These are phyloP conservation scores for Neurospora tetrasperma DNA, from an alignment of 495 filamentous ascomycete species.

Conservation along the genomic window DNA sequence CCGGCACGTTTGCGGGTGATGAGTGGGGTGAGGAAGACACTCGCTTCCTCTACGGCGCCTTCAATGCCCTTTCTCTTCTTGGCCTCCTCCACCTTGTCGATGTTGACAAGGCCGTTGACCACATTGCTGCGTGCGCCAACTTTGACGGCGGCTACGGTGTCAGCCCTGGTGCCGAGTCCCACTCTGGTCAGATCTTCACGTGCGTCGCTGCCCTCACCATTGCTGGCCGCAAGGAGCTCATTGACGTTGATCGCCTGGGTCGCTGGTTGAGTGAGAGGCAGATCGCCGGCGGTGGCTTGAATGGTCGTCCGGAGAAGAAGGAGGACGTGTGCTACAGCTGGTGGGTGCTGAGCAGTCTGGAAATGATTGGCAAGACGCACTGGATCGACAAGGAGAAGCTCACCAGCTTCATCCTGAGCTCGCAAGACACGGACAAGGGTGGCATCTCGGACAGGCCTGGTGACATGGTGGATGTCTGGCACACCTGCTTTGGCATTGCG, in stretches of 20 bases:
- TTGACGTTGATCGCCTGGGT: conserved; percentile 70
- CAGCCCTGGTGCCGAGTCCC: conserved; percentile 79
- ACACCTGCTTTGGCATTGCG: conserved; percentile 81
- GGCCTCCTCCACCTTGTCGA: conserved; percentile 60
- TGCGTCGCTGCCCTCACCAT: conserved; percentile 86
- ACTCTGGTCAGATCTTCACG: conserved; percentile 88
- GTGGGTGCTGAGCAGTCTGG: conserved; percentile 88
- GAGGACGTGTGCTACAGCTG: conserved; percentile 98
- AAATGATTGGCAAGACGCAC: conserved; percentile 76
- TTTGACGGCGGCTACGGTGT: conserved; percentile 91
- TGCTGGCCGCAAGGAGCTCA: conserved; percentile 68
- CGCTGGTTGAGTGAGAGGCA: conserved; percentile 92
- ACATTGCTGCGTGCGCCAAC: conserved; percentile 75
- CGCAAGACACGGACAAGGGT: conserved; percentile 76
- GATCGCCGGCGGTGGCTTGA: conserved; percentile 75
- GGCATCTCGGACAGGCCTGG: conserved; percentile 86
- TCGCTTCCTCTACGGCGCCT: conserved; percentile 78
- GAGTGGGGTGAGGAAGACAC: conserved; percentile 96
- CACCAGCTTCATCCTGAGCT: conserved; percentile 67
- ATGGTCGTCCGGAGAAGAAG: conserved; percentile 89
- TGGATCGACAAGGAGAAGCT: conserved; percentile 85
- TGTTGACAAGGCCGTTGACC: conserved; percentile 62
- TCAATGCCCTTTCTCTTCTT: conserved; percentile 79
- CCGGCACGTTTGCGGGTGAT: conserved; percentile 83
- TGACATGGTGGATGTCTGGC: conserved; percentile 95